Evolutionary conservation across 2,329 filamentous ascomycete species (phyloP), one percentile per base, ranked within the genome.

Genomic region (Triangularia setosa): DNA sequence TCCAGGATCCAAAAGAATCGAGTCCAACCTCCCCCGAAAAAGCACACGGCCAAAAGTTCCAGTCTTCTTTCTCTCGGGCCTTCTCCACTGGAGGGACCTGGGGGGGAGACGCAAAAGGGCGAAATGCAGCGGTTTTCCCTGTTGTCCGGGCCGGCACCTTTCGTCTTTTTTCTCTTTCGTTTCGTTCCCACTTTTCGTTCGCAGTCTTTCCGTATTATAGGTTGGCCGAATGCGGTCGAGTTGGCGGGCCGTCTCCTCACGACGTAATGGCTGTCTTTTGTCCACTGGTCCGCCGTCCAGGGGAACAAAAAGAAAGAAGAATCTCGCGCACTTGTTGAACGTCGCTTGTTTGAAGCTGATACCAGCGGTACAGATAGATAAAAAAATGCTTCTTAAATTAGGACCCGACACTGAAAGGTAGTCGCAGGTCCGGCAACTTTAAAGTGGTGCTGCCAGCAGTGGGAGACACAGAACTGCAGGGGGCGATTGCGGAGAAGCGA

Each of bases 171-270:
- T 23, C 27, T 25, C 25, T 59, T 59, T 24, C 25, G 11, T 28
- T 53, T 61, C 21, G 64, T 67, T 63, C 52, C 68, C 63, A 65
- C 63, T 67, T 66, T 68, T 67, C 28, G 58, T 60, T 30, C 61
- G 33, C 60, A 66, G 62, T 8, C 7, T 48, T 18, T 63, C 62
- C 14, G 58, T 64, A 33, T 61, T 35, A 66, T 64, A 61, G 66
- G 40, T 48, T 48, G 40, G 62, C 65, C 62, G 53, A 40, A 64
- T 53, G 57, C 48, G 40, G 33, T 57, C 61, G 57, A 66, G 35
- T 57, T 40, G 58, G 59, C 53, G 54, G 64, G 35, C 57, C 54
- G 62, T 48, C 40, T 48, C 11, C 55, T 62, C 65, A 63, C 67
- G 64, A 68, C 64, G 67, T 66, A 65, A 67, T 67, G 65, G n/a